Conservation (phyloP, 176 grass and related monocot species). For the Pharus latifolius region DNA sequence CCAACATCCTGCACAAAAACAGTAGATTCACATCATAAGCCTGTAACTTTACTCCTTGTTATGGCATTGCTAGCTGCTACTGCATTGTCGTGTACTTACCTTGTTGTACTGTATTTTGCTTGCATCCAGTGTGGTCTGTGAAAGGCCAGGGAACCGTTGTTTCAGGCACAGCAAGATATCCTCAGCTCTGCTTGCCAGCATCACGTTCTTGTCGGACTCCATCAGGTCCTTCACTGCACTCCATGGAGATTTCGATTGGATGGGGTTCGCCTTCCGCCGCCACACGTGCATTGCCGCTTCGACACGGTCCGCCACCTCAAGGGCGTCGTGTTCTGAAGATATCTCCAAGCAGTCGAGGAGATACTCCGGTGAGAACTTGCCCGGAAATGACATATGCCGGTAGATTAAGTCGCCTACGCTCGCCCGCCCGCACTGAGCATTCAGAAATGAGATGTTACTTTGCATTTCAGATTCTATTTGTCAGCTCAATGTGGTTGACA, state of each 20-base stretch:
- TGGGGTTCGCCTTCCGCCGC: constrained; percentile 44
- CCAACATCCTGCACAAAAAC: constrained; percentile 60
- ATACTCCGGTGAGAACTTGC: constrained; percentile 66
- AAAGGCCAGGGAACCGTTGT: constrained; percentile 51
- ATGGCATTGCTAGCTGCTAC: background rate
- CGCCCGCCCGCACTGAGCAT: constrained; percentile 46
- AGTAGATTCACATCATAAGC: constrained; percentile 2
- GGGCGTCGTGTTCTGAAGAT: constrained; percentile 69
- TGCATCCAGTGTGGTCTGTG: constrained; percentile 66
- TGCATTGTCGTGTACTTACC: constrained; percentile 13
- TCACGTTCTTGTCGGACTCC: constrained; percentile 76
- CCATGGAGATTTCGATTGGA: constrained; percentile 42
- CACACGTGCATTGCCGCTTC: constrained; percentile 87
- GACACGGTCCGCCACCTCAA: constrained; percentile 53
- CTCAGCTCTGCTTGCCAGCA: constrained; percentile 54
- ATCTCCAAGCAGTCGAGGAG: constrained; percentile 69
- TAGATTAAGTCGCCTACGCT: constrained; percentile 70
- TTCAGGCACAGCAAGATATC: constrained; percentile 63
- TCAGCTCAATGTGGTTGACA: background rate
- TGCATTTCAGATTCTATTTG: background rate
- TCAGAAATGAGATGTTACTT: too few relatives aligned
- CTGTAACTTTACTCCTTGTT: background rate
- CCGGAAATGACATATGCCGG: constrained; percentile 69
- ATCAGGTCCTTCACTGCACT: constrained; percentile 72
- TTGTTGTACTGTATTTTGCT: constrained; percentile 88